These are phyloP conservation scores for Diaporthe velutina DNA, from an alignment of 2,329 filamentous ascomycete species.

Conservation along the genomic window DNA sequence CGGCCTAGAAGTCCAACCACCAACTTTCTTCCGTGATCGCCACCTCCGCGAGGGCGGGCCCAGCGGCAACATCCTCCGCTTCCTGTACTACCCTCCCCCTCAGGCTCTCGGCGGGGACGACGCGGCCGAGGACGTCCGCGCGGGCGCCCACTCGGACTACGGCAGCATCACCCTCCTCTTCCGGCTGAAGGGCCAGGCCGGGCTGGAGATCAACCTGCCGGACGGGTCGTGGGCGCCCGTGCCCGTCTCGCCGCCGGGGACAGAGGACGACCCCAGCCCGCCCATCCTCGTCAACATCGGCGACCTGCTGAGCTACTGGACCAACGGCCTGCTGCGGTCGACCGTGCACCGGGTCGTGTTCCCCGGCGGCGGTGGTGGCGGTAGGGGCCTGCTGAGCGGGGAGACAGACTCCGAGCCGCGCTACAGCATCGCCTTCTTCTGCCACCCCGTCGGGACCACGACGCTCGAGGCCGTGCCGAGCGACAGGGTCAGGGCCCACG, in stretches of 20 bases:
- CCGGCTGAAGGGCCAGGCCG: conserved; percentile 85
- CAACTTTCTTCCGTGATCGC: conserved; percentile 67
- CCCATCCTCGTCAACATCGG: conserved; percentile 86
- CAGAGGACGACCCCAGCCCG: conserved; percentile 69
- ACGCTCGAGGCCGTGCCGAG: conserved; percentile 72
- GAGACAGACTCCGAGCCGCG: conserved; percentile 65
- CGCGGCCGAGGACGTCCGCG: conserved; percentile 75
- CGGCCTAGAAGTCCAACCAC: conserved; percentile 73
- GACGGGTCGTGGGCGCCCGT: conserved; percentile 72
- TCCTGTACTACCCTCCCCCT: conserved; percentile 79
- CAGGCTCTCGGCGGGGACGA: conserved; percentile 52
- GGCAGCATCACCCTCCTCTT: conserved; percentile 82
- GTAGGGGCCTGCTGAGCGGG: conserved; percentile 54
- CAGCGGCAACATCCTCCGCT: conserved; percentile 73
- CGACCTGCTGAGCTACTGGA: conserved; percentile 85
- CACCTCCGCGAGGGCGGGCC: conserved; percentile 60
- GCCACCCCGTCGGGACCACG: conserved; percentile 69
- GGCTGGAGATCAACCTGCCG: conserved; percentile 82
- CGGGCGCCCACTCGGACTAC: conserved; percentile 94
- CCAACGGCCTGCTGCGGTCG: conserved; percentile 85
- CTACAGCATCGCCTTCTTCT: conserved; percentile 78
- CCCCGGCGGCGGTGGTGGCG: conserved; percentile 56
- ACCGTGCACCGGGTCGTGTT: conserved; percentile 93
- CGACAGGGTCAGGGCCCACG: conserved; percentile 59
- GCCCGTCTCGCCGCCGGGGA: conserved; percentile 73